phyloP scores from a whole-genome alignment of 768 basidiomycete genomes.

The Serendipita indica region DNA sequence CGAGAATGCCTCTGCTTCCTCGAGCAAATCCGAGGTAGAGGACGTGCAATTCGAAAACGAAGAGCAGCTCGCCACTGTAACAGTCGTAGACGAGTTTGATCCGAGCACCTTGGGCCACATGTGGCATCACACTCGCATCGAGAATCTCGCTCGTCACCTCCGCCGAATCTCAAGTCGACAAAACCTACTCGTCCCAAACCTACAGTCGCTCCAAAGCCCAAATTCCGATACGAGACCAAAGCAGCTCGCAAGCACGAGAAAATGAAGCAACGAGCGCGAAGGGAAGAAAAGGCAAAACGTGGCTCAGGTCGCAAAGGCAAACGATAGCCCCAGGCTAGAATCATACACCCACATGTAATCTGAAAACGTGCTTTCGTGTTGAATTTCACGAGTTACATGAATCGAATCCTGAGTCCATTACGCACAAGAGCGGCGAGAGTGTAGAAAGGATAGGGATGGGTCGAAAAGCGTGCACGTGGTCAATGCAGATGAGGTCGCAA shows the following conservation, averaged over 20 bases:
- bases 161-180: neutral
- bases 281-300: slow-evolving; percentile 51
- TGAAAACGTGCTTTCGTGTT: neutral
- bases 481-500: neutral
- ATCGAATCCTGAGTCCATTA: neutral
- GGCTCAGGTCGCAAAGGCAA: neutral
- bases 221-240: slow-evolving; percentile 57
- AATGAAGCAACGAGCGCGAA: slow-evolving; percentile 46
- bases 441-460: neutral
- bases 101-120: slow-evolving; percentile 42
- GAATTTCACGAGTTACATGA: neutral
- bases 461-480: too few species aligned
- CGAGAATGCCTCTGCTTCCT: neutral
- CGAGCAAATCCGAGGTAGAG: neutral
- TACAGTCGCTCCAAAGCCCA: slow-evolving; percentile 23
- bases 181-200: slow-evolving; percentile 11
- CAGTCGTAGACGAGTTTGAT: slow-evolving; percentile 85
- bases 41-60: slow-evolving; percentile 64
- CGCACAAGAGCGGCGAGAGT: neutral
- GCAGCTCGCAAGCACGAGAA: slow-evolving; percentile 46
- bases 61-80: slow-evolving; percentile 75
- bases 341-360: neutral
- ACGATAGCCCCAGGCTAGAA: neutral
- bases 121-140: slow-evolving; percentile 14
- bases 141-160: too few species aligned